Evolutionary conservation across 306 rosid genomes (phyloP).

Genomic region (Malus domestica): ASM211411v1 NC_041800.1:29165233-29165732

Average conservation of each 20-base stretch:
- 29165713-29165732: slow-evolving; percentile 58
- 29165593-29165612: slow-evolving; percentile 98
- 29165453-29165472: neutral
- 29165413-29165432: neutral
- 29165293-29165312: slow-evolving; percentile 96
- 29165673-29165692: neutral
- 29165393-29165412: neutral
- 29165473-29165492: neutral
- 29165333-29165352: slow-evolving; percentile 97
- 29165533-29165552: slow-evolving; percentile 18
- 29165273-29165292: slow-evolving; percentile 21
- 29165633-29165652: slow-evolving; percentile 2
- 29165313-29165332: slow-evolving; percentile 97
- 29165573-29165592: slow-evolving; percentile 95
- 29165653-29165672: neutral
- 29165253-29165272: slow-evolving; percentile 1
- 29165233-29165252: slow-evolving; percentile 6
- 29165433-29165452: neutral
- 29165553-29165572: slow-evolving; percentile 82
- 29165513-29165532: slow-evolving; percentile 10
- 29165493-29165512: neutral
- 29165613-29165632: slow-evolving; percentile 82
- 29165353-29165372: slow-evolving; percentile 97
- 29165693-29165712: slow-evolving; percentile 48
- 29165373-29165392: slow-evolving; percentile 1